Conservation (phyloP, 176 grass and related monocot species). For the Ensete ventricosum region DNA sequence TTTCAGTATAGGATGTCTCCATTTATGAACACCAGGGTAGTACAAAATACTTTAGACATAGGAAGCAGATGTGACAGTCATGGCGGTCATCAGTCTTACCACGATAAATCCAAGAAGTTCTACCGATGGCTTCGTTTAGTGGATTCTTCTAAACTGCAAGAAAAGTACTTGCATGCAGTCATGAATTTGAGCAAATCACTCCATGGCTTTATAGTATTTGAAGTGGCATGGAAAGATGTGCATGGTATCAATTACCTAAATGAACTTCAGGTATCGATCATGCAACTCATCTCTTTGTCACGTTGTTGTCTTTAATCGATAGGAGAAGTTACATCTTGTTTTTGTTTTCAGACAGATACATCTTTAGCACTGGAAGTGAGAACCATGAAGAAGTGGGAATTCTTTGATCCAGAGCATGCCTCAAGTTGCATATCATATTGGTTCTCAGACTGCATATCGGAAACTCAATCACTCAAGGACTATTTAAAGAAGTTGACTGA, state of each 20-base stretch:
- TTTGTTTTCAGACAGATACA: slow-evolving; percentile 43
- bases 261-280: slow-evolving; percentile 49
- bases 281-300: neutral
- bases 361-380: slow-evolving; percentile 70
- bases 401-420: slow-evolving; percentile 64
- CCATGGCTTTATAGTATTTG: slow-evolving; percentile 85
- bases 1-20: slow-evolving; percentile 93
- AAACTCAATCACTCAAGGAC: slow-evolving; percentile 30
- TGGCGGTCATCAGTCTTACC: neutral
- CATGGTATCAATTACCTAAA: slow-evolving; percentile 92
- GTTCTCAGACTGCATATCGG: slow-evolving; percentile 40
- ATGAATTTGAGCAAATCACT: slow-evolving; percentile 30
- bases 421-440: slow-evolving; percentile 36
- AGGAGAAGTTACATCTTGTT: slow-evolving; percentile 5
- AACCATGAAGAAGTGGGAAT: slow-evolving; percentile 92
- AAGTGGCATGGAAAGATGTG: slow-evolving; percentile 74
- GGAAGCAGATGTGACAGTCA: neutral
- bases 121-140: slow-evolving; percentile 41
- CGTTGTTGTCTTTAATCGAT: neutral
- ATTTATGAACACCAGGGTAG: slow-evolving; percentile 48
- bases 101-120: slow-evolving; percentile 22
- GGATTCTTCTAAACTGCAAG: slow-evolving; percentile 22
- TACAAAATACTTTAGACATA: slow-evolving; percentile 3
- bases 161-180: slow-evolving; percentile 3
- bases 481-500: slow-evolving; percentile 32